Conservation (phyloP, 2,329 filamentous ascomycete species). For the Aspergillus melleus region DNA sequence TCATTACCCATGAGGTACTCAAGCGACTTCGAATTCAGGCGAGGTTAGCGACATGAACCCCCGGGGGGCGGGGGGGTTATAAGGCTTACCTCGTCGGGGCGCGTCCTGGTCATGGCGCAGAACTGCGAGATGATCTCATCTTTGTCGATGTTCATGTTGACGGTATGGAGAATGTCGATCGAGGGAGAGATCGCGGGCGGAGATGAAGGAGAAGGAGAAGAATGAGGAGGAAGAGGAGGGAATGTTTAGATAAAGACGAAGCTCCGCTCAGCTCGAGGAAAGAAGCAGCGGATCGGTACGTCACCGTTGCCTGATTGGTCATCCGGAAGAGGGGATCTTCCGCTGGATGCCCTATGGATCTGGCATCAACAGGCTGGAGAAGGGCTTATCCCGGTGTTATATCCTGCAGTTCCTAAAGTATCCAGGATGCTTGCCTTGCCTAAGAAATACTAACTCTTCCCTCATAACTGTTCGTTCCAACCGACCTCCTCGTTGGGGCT, state of each 20-base stretch:
- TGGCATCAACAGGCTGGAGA: not conserved
- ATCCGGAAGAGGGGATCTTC: constrained; percentile 30
- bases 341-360: constrained; percentile 19
- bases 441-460: too few species aligned
- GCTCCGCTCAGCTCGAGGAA: not conserved
- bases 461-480: too few species aligned
- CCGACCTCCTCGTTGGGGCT: too few species aligned
- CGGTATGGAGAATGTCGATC: not conserved
- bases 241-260: not conserved
- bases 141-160: constrained; percentile 39
- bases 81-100: constrained; percentile 48
- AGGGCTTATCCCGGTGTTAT: too few species aligned
- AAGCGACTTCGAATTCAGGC: constrained; percentile 54
- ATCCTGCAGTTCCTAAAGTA: too few species aligned
- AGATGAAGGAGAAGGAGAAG: not conserved
- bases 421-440: too few species aligned
- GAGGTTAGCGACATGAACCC: too few species aligned
- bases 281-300: constrained; percentile 24
- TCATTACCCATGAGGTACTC: constrained; percentile 64
- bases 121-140: constrained; percentile 54
- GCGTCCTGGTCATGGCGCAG: constrained; percentile 56
- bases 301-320: constrained; percentile 43
- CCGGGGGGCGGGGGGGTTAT: too few species aligned
- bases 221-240: not conserved
- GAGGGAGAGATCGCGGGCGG: not conserved